phyloP scores from a whole-genome alignment of 2,329 filamentous ascomycete species.

The Ascochyta pisi region DNA sequence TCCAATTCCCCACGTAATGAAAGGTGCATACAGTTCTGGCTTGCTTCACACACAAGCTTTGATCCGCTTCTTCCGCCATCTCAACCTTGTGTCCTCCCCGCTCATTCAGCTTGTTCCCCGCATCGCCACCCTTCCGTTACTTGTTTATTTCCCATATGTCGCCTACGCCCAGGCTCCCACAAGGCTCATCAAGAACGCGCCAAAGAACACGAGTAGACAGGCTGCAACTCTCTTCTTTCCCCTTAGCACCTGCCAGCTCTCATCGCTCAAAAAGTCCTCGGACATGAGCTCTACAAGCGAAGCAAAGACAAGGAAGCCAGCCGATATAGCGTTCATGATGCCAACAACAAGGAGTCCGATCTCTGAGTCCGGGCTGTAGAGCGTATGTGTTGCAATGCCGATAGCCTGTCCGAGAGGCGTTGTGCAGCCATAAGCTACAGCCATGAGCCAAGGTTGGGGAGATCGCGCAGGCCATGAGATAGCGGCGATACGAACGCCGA shows the following conservation, averaged over 20 bases:
- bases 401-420: conserved; percentile 86
- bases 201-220: conserved; percentile 67
- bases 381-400: conserved; percentile 75
- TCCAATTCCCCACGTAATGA: background rate
- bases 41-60: background rate
- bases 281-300: conserved; percentile 83
- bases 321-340: conserved; percentile 85
- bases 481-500: conserved; percentile 83
- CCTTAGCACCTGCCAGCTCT: conserved; percentile 72
- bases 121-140: background rate
- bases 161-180: conserved; percentile 74
- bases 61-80: background rate
- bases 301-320: conserved; percentile 80
- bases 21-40: background rate
- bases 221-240: conserved; percentile 68
- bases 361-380: conserved; percentile 81
- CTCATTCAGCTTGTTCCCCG: background rate
- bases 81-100: background rate
- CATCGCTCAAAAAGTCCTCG: conserved; percentile 81
- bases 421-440: conserved; percentile 69
- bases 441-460: conserved; percentile 70
- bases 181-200: conserved; percentile 72
- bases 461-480: conserved; percentile 59
- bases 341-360: conserved; percentile 82
- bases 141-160: background rate